A percentile compares a stretch with the other conserved stretches of the same genome.
Evolutionary conservation across 306 rosid genomes (phyloP).

Genomic region (Malus orientalis): DNA sequence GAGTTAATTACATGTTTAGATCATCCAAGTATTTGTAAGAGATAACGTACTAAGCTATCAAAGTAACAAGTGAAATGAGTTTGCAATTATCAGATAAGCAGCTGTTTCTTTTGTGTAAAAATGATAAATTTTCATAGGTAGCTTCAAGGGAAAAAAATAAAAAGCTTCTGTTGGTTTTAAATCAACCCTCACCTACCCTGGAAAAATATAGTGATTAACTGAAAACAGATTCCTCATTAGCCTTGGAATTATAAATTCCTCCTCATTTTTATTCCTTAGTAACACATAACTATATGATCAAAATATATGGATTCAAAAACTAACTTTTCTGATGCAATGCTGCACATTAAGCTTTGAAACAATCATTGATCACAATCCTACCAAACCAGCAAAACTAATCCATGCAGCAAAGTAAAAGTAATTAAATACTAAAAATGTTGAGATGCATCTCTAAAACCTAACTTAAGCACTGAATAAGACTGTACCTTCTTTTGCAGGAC

Average conservation of each 20-base stretch:
- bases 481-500: slow-evolving; percentile 72
- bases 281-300: background rate
- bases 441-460: background rate
- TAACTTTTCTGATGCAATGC: background rate
- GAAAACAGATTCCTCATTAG: background rate
- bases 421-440: background rate
- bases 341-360: background rate
- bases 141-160: background rate
- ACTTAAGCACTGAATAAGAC: background rate
- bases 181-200: background rate
- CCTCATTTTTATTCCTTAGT: background rate
- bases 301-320: background rate
- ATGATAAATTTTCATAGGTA: background rate
- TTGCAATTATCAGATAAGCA: background rate
- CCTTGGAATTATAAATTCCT: background rate
- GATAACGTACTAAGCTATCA: background rate
- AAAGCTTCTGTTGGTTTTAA: background rate
- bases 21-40: background rate
- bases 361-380: background rate
- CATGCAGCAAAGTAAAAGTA: background rate
- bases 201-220: background rate
- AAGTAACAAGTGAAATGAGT: background rate
- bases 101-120: background rate
- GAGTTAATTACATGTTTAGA: too few relatives aligned
- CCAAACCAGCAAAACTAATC: background rate